These are phyloP conservation scores for Mortierella sp. DNA, from an alignment of 371 early-diverging fungal species.

Conservation along the genomic window DNA sequence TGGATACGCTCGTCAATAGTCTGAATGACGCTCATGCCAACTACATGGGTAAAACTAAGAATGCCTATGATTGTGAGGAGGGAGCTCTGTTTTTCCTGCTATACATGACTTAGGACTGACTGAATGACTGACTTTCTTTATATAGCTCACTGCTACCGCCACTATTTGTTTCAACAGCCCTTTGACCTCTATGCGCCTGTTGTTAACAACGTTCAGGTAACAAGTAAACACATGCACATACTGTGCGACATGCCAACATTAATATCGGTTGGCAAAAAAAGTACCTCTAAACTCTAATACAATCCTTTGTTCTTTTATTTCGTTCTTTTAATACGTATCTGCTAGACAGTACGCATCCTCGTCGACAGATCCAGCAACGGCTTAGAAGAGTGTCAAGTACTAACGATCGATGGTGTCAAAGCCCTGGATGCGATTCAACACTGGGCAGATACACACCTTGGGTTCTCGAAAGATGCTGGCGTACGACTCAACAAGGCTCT, in stretches of 20 bases:
- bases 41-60: conserved; percentile 27
- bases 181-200: conserved; percentile 48
- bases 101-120: not conserved
- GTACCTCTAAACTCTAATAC: too few relatives aligned
- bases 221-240: too few relatives aligned
- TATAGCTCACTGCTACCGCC: conserved; percentile 33
- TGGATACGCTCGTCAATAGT: conserved; percentile 26
- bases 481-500: conserved; percentile 49
- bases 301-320: not conserved
- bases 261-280: too few relatives aligned
- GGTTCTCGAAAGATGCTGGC: conserved; percentile 42
- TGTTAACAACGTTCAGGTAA: conserved; percentile 33
- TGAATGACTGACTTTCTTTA: too few relatives aligned
- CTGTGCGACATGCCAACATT: too few relatives aligned
- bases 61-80: not conserved
- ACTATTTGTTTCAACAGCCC: conserved; percentile 39
- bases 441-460: conserved; percentile 25
- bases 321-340: too few relatives aligned
- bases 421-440: conserved; percentile 33
- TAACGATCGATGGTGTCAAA: conserved; percentile 29
- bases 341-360: conserved; percentile 31
- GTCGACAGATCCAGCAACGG: conserved; percentile 1
- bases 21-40: conserved; percentile 51
- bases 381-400: conserved; percentile 28
- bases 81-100: not conserved